phyloP scores from a whole-genome alignment of 164 flowering plant genomes.

The Magnolia kwangsiensis region DNA sequence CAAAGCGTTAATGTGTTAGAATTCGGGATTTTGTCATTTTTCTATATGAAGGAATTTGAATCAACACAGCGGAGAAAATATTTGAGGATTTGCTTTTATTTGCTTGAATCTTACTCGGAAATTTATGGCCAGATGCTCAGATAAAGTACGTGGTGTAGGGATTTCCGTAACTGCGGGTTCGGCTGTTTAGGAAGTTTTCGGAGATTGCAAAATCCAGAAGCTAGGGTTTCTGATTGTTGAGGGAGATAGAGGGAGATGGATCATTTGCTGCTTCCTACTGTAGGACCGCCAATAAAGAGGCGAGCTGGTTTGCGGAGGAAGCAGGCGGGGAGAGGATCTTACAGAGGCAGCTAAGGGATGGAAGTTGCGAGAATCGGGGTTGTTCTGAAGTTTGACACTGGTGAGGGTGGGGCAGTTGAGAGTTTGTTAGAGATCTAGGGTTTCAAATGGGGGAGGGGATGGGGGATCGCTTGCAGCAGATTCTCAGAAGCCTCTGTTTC shows the following conservation, averaged over 20 bases:
- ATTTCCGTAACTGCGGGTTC: neutral
- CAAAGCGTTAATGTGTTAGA: neutral
- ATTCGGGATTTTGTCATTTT: neutral
- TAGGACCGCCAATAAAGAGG: conserved; percentile 64
- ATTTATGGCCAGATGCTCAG: neutral
- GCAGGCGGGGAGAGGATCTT: conserved; percentile 85
- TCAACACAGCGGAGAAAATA: no score
- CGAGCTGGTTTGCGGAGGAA: conserved; percentile 67
- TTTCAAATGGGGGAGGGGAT: conserved; percentile 39
- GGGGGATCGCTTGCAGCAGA: conserved; percentile 34
- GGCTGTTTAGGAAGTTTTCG: neutral
- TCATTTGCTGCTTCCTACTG: conserved; percentile 37
- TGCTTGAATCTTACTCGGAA: neutral
- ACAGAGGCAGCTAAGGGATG: conserved; percentile 60
- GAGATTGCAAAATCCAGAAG: neutral
- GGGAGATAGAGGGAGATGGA: conserved; percentile 28
- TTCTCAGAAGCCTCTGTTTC: conserved; percentile 58
- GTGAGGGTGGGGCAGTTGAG: conserved; percentile 1
- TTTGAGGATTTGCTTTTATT: neutral
- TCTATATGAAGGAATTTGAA: no score
- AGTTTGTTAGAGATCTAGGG: neutral
- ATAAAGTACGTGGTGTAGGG: neutral
- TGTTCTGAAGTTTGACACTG: neutral
- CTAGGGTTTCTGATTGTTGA: conserved; percentile 3
- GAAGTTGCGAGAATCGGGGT: conserved; percentile 1